phyloP scores from a whole-genome alignment of 208 protist genomes.

The Plasmodiophora brassicae region DNA sequence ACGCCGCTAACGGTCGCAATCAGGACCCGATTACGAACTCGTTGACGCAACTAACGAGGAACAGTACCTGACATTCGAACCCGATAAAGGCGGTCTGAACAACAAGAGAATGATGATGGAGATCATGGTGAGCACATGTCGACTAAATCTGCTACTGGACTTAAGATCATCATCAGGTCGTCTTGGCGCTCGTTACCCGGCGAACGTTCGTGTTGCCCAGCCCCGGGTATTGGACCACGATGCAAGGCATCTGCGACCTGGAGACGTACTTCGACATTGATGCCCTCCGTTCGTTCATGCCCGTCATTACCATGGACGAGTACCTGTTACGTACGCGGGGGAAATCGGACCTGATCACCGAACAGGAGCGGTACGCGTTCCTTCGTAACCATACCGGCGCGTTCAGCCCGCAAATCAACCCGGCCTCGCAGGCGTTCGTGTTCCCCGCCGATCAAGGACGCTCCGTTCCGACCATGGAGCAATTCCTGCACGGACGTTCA shows the following conservation, averaged over 20 bases:
- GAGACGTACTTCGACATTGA: neutral
- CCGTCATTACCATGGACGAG: neutral
- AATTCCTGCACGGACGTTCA: neutral
- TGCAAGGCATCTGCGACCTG: neutral
- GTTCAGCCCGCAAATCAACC: neutral
- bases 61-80: neutral
- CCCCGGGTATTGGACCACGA: neutral
- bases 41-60: no score
- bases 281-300: neutral
- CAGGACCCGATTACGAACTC: no score
- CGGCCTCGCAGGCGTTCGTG: neutral
- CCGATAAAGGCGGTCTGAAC: neutral
- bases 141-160: neutral
- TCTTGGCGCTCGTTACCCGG: neutral
- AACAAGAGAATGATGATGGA: neutral
- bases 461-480: neutral
- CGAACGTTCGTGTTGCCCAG: neutral
- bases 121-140: neutral
- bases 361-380: neutral
- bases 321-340: neutral
- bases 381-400: neutral
- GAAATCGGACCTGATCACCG: neutral
- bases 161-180: neutral
- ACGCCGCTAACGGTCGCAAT: no score
- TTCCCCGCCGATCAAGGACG: neutral